Evolutionary conservation across 257 asterid species (phyloP), one percentile per base, ranked within the genome.

Genomic region (Nicotiana knightiana): DNA sequence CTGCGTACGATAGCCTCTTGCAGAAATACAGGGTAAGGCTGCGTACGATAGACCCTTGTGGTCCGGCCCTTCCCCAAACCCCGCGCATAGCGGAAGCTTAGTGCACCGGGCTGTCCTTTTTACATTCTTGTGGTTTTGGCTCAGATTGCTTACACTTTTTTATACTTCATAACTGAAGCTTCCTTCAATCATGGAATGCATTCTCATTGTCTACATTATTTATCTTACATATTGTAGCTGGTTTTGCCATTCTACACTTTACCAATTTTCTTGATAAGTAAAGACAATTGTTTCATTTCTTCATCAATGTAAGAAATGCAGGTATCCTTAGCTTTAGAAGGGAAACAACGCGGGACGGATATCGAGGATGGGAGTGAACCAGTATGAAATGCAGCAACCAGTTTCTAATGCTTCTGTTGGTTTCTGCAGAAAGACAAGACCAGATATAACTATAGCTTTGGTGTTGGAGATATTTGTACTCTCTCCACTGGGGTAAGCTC

Each of bases 121-220:
- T 21, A 21, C 24, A 83, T 93, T 77, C 94, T 91, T 39, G 89
- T 93, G 97, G 87, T 87, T 82, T 21, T 92, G 26, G 80, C 91
- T 67, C 98, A 93, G 86, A 57, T 91, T 62, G 86, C 81, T 76
- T 89, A 90, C 43, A 87, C 96, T 12, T 82, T 92, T 82, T 81
- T 88, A 84, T 93, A 91, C 53, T 88, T 92, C 87, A 90, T 92
- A 57, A 90, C 94, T 4, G 91, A 93, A 76, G 97, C 97, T 59
- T 92, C 96, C 28, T 93, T 93, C 90, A 84, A 87, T 77, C 93
- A 93, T 82, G 97, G 97, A 39, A 89, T 93, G 97, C 86, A 92
- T 35, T 92, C 94, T 77, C 91, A 81, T 21, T 54, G 96, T 92
- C 80, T 93, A 93, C 9, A 87, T 93, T 13, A 92, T 93, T 30